Evolutionary conservation across 1,284 basidiomycete species (phyloP).

Genomic region (Trichosporon coremiiforme): DNA sequence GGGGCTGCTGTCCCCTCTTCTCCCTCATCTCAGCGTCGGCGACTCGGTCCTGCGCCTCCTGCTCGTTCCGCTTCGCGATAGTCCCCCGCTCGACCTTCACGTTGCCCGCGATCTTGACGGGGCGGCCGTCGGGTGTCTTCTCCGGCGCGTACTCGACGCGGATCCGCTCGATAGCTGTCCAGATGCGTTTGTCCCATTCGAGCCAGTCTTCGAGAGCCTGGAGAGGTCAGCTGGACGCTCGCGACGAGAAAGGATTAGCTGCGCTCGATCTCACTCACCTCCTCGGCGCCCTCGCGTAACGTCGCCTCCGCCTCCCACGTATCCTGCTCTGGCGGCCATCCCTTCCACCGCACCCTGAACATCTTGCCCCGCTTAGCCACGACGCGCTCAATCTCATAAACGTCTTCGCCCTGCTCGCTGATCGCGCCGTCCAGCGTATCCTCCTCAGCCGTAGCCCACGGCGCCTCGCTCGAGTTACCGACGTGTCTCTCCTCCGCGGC

Average conservation of each 20-base stretch:
- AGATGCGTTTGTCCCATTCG: conserved; percentile 32
- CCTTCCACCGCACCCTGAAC: conserved; percentile 47
- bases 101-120: neutral
- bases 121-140: neutral
- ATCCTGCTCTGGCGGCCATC: conserved; percentile 43
- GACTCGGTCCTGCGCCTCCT: neutral
- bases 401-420: conserved; percentile 26
- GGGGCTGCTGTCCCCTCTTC: neutral
- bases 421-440: conserved; percentile 23
- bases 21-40: neutral
- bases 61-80: neutral
- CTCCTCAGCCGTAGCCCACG: conserved; percentile 32
- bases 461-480: conserved; percentile 21
- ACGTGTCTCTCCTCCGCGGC: conserved; percentile 33
- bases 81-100: neutral
- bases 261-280: conserved; percentile 28
- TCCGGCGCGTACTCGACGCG: neutral
- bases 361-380: conserved; percentile 30
- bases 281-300: conserved; percentile 34
- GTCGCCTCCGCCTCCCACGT: conserved; percentile 37
- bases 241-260: too few relatives aligned
- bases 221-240: neutral
- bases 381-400: conserved; percentile 43
- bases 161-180: conserved; percentile 9
- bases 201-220: conserved; percentile 38